These are phyloP conservation scores for Caloboletus inedulis DNA, from an alignment of 1,284 basidiomycete species.

Conservation along the genomic window DNA sequence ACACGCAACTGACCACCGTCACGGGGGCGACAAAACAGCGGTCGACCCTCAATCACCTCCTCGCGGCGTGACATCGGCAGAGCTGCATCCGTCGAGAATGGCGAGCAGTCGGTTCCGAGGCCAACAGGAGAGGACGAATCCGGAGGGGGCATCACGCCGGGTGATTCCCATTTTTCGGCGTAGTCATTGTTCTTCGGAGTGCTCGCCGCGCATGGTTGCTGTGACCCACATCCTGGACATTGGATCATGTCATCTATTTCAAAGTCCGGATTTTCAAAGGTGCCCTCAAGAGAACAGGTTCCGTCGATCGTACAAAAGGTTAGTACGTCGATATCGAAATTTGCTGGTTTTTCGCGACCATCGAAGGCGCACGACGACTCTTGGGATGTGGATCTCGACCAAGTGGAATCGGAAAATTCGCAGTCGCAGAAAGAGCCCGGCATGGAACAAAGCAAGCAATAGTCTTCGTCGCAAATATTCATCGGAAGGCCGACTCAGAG, in stretches of 20 bases:
- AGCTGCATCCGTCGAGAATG: background rate
- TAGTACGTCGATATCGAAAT: background rate
- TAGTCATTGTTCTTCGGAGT: constrained; percentile 9
- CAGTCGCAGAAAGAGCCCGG: constrained; percentile 4
- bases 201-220: background rate
- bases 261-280: background rate
- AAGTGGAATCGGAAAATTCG: constrained; percentile 5
- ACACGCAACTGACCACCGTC: background rate
- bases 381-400: constrained; percentile 10
- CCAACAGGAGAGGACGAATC: constrained; percentile 24
- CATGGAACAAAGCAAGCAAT: constrained; percentile 12
- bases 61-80: background rate
- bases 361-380: constrained; percentile 5
- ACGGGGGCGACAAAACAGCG: background rate
- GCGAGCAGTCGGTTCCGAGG: background rate
- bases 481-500: constrained; percentile 1
- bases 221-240: background rate
- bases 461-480: constrained; percentile 1
- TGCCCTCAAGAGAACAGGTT: background rate
- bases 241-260: background rate
- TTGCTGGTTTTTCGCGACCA: background rate
- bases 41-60: constrained; percentile 1
- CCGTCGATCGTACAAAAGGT: background rate
- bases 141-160: constrained; percentile 17
- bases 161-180: constrained; percentile 6